A percentile compares a stretch with the other conserved stretches of the same genome.
Evolutionary conservation across 495 filamentous ascomycete species (phyloP).

Genomic region (Penicillium salamii): DNA sequence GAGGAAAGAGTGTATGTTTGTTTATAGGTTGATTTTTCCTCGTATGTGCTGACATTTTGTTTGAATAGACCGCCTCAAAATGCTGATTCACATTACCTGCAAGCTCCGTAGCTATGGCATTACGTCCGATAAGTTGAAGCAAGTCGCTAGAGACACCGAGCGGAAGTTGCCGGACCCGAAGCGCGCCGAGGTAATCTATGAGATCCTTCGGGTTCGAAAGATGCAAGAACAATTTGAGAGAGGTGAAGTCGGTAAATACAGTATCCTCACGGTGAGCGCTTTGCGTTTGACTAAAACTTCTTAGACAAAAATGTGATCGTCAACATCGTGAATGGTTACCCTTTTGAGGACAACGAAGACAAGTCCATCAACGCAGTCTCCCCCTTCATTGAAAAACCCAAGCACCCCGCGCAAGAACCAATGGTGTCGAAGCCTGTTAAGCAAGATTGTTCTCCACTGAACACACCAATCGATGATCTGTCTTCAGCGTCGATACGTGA

Average conservation of each 20-base stretch:
- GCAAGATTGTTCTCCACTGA: too few species aligned
- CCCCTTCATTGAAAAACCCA: too few species aligned
- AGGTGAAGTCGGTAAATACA: conserved; percentile 40
- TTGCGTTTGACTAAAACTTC: background rate
- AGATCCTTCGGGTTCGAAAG: conserved; percentile 53
- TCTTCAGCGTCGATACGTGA: too few species aligned
- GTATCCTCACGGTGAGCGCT: background rate
- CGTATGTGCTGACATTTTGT: background rate
- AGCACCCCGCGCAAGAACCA: too few species aligned
- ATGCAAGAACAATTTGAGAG: conserved; percentile 50
- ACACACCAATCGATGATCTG: too few species aligned
- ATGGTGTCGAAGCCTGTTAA: too few species aligned
- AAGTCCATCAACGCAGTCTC: too few species aligned
- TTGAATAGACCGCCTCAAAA: conserved; percentile 32
- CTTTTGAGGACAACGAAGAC: too few species aligned
- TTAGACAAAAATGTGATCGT: background rate
- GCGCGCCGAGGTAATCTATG: conserved; percentile 42
- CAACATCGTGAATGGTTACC: background rate
- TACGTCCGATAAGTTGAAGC: conserved; percentile 39
- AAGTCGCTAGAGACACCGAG: conserved; percentile 37
- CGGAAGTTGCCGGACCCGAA: conserved; percentile 29
- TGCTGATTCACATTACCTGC: conserved; percentile 42
- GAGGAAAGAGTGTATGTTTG: conserved; percentile 62
- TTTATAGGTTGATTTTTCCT: background rate
- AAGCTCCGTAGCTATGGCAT: conserved; percentile 30